A percentile compares a stretch with the other conserved stretches of the same genome.
Conservation (phyloP, 495 filamentous ascomycete genomes). For the Mytilinidion resinicola region DNA sequence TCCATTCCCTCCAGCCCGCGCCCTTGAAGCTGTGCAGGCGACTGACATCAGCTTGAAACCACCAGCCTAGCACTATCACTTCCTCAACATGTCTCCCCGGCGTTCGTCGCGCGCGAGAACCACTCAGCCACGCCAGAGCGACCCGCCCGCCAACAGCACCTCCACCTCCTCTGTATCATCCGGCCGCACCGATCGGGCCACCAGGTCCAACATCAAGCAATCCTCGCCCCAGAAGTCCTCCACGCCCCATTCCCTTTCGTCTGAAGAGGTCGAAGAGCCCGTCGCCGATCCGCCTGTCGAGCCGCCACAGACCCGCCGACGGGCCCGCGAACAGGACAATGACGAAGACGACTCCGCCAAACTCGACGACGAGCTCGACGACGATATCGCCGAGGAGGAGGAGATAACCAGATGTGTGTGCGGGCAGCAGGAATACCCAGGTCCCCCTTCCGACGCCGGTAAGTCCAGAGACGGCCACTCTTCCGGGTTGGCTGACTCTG, state of each 20-base stretch:
- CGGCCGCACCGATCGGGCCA: slow-evolving; percentile 60
- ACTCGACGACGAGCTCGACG: slow-evolving; percentile 48
- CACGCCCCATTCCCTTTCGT: slow-evolving; percentile 63
- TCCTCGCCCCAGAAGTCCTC: slow-evolving; percentile 66
- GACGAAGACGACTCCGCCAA: slow-evolving; percentile 52
- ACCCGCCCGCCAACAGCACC: slow-evolving; percentile 56
- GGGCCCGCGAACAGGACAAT: slow-evolving; percentile 60
- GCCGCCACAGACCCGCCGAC: slow-evolving; percentile 63
- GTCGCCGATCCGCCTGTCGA: slow-evolving; percentile 52
- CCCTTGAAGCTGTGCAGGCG: neutral
- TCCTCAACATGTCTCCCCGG: slow-evolving; percentile 57
- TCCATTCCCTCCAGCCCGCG: neutral
- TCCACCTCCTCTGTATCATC: slow-evolving; percentile 73
- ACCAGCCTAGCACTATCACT: neutral
- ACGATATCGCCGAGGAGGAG: slow-evolving; percentile 68
- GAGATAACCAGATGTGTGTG: slow-evolving; percentile 93
- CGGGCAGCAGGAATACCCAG: slow-evolving; percentile 89
- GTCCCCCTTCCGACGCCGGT: slow-evolving; percentile 60
- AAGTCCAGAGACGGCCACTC: slow-evolving; percentile 28
- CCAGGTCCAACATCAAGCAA: slow-evolving; percentile 64
- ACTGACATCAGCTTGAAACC: neutral
- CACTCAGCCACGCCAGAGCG: slow-evolving; percentile 61
- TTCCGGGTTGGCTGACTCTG: slow-evolving; percentile 35
- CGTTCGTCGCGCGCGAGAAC: slow-evolving; percentile 86
- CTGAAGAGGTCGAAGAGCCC: slow-evolving; percentile 71